phyloP scores from a whole-genome alignment of 2,329 filamentous ascomycete genomes.

The Calonectria montana region DNA sequence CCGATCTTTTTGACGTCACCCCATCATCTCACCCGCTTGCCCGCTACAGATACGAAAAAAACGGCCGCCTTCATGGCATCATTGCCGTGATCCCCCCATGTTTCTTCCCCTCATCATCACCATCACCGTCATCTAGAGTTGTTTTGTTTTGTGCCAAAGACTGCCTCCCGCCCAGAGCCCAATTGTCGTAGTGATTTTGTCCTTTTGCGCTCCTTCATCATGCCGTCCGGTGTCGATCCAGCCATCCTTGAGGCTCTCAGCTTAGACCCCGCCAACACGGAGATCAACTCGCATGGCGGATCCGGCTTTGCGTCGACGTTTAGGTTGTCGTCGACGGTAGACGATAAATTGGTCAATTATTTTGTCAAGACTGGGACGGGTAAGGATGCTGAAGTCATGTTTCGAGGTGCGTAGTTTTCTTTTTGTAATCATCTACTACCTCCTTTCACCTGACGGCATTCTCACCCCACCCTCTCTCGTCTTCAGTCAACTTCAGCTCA shows the following conservation, averaged over 20 bases:
- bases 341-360: conserved; percentile 65
- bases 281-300: conserved; percentile 70
- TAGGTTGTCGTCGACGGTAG: conserved; percentile 60
- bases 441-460: neutral
- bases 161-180: neutral
- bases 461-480: neutral
- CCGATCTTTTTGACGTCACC: conserved; percentile 43
- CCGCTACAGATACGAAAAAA: neutral
- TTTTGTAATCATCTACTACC: neutral
- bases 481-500: neutral
- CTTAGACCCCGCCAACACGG: conserved; percentile 65
- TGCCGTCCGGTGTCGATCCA: conserved; percentile 66
- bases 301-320: conserved; percentile 77
- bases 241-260: conserved; percentile 71
- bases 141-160: neutral
- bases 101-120: neutral
- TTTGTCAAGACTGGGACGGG: conserved; percentile 80
- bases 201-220: conserved; percentile 37
- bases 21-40: conserved; percentile 37
- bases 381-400: conserved; percentile 73
- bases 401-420: conserved; percentile 62
- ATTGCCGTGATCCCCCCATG: neutral
- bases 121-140: neutral
- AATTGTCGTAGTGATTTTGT: neutral
- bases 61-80: conserved; percentile 3